Conservation (phyloP, 2,329 filamentous ascomycete species). For the Trichoderma oligosporum region DNA sequence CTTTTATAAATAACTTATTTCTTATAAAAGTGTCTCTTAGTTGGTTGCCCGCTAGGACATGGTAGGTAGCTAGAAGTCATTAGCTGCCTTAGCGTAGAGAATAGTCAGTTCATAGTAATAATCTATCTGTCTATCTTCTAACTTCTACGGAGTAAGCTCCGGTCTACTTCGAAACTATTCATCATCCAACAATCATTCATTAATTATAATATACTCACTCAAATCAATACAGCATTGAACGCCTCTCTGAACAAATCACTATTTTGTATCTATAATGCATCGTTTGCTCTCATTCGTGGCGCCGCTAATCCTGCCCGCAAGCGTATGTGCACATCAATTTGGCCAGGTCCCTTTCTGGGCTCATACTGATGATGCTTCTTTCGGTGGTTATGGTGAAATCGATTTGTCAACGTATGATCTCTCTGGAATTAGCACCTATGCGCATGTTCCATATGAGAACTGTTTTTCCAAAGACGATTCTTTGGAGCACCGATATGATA, state of each 20-base stretch:
- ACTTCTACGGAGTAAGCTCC: too few species aligned
- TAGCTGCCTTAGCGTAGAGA: too few species aligned
- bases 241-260: too few species aligned
- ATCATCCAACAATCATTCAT: too few species aligned
- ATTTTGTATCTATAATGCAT: not conserved
- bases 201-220: not conserved
- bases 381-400: constrained; percentile 19
- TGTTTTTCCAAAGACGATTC: constrained; percentile 25
- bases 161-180: too few species aligned
- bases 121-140: too few species aligned
- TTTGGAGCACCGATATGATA: constrained; percentile 24
- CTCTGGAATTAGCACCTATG: constrained; percentile 26
- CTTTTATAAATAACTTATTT: too few species aligned
- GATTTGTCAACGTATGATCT: constrained; percentile 21
- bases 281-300: not conserved
- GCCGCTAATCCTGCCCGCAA: not conserved
- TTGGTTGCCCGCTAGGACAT: too few species aligned
- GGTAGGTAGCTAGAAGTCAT: too few species aligned
- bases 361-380: constrained; percentile 13
- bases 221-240: too few species aligned
- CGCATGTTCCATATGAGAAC: constrained; percentile 26
- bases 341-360: constrained; percentile 23
- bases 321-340: constrained; percentile 5
- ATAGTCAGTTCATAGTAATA: too few species aligned
- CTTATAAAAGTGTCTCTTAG: too few species aligned